These are phyloP conservation scores for Russula lepida DNA, from an alignment of 768 basidiomycete species.

Conservation along the genomic window DNA sequence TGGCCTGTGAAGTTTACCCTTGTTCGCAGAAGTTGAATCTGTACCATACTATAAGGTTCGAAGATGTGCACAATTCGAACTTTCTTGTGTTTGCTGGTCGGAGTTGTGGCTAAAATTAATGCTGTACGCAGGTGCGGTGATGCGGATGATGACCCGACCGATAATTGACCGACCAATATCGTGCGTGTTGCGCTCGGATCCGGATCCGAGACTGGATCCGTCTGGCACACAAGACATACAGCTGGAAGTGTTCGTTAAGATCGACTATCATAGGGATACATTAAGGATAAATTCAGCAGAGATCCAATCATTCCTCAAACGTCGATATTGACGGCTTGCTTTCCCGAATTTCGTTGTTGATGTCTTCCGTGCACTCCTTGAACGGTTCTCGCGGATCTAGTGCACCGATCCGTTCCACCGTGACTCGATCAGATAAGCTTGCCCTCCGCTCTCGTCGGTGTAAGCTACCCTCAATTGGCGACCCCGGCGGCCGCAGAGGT, in stretches of 20 bases:
- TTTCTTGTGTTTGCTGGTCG: not conserved
- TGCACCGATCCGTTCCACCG: conserved; percentile 53
- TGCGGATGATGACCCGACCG: not conserved
- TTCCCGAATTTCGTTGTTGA: conserved; percentile 56
- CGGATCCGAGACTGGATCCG: not conserved
- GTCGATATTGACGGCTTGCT: conserved; percentile 21
- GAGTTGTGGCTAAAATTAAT: conserved; percentile 5
- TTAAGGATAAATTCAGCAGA: conserved; percentile 27
- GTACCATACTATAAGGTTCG: not conserved
- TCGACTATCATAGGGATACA: conserved; percentile 18
- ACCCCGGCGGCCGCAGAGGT: conserved; percentile 17
- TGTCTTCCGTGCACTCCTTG: conserved; percentile 50
- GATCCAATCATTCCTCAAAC: not conserved
- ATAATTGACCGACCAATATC: not conserved
- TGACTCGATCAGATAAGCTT: conserved; percentile 57
- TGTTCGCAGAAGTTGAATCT: not conserved
- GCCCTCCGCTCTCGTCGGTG: conserved; percentile 41
- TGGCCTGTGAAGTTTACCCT: not conserved
- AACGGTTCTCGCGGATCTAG: conserved; percentile 53
- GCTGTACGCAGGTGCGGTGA: not conserved
- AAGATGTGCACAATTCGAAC: not conserved
- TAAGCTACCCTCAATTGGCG: conserved; percentile 34
- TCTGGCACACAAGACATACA: not conserved
- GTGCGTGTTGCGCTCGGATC: not conserved
- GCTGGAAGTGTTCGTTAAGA: conserved; percentile 23